Evolutionary conservation across 148 eudicot genomes (phyloP).

Genomic region (Silene latifolia): DNA sequence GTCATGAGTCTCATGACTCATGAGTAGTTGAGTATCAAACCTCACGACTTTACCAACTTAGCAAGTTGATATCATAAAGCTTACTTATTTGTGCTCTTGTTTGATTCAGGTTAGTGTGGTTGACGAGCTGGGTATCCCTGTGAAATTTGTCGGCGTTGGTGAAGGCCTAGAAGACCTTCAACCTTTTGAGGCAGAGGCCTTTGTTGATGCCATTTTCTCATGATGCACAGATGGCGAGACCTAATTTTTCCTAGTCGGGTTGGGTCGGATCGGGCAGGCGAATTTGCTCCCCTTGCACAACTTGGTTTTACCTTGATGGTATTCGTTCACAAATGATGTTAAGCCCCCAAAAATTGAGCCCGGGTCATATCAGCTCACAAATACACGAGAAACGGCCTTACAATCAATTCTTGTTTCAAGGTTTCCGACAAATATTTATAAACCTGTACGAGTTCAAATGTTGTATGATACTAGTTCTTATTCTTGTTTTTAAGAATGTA

Average conservation of each 20-base stretch:
- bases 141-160: constrained; percentile 98
- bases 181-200: constrained; percentile 87
- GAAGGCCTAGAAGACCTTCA: constrained; percentile 98
- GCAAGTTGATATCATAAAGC: not conserved
- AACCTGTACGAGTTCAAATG: not conserved
- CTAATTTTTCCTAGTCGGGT: not conserved
- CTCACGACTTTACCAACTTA: not conserved
- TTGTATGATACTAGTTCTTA: not conserved
- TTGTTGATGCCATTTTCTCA: constrained; percentile 81
- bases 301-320: not conserved
- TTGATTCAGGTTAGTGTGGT: constrained; percentile 80
- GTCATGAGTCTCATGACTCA: not conserved
- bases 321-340: too few relatives aligned
- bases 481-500: not conserved
- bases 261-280: not conserved
- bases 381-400: not conserved
- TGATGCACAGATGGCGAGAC: constrained; percentile 34
- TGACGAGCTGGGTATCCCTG: constrained; percentile 96
- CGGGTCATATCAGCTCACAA: not conserved
- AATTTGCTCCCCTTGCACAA: not conserved
- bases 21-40: not conserved
- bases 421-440: not conserved
- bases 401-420: not conserved
- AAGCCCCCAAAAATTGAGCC: too few relatives aligned
- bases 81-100: not conserved